These are phyloP conservation scores for Capronia americana DNA, from an alignment of 2,329 filamentous ascomycete genomes.

Conservation along the genomic window DNA sequence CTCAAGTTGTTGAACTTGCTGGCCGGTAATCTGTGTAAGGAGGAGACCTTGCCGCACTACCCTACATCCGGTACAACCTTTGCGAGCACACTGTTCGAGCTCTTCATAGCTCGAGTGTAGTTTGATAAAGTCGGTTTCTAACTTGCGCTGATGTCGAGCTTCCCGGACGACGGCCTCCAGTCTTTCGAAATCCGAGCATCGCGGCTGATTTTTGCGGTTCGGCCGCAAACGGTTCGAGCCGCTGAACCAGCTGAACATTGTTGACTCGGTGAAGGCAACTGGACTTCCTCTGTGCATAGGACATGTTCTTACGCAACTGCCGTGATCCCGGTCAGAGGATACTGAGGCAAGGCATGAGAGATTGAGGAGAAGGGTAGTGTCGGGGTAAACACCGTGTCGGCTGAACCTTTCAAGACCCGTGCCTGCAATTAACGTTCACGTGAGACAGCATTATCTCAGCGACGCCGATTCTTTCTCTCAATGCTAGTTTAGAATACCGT, in stretches of 20 bases:
- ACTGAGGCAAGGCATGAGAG: background rate
- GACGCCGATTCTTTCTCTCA: too few species aligned
- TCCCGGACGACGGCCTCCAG: slow-evolving; percentile 1
- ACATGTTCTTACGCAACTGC: too few species aligned
- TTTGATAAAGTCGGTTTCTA: slow-evolving; percentile 6
- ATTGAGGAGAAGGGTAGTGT: background rate
- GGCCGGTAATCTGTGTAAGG: slow-evolving; percentile 4
- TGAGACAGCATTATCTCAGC: too few species aligned
- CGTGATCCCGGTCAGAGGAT: too few species aligned
- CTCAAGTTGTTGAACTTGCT: slow-evolving; percentile 5
- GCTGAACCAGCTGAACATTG: slow-evolving; percentile 5
- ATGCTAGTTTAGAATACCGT: too few species aligned
- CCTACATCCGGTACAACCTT: slow-evolving; percentile 6
- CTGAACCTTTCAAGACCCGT: too few species aligned
- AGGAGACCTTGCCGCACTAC: slow-evolving; percentile 13
- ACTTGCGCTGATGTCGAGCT: slow-evolving; percentile 1
- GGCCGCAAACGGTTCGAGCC: background rate
- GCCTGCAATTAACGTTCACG: too few species aligned
- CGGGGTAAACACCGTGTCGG: too few species aligned
- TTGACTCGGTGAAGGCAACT: background rate
- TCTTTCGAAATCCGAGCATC: slow-evolving; percentile 11
- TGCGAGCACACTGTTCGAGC: slow-evolving; percentile 10
- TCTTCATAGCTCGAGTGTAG: slow-evolving; percentile 13
- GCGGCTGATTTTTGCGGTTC: slow-evolving; percentile 10
- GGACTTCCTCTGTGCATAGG: too few species aligned